Conservation (phyloP, 2,329 filamentous ascomycete genomes). For the Pestalotiopsis sp. region DNA sequence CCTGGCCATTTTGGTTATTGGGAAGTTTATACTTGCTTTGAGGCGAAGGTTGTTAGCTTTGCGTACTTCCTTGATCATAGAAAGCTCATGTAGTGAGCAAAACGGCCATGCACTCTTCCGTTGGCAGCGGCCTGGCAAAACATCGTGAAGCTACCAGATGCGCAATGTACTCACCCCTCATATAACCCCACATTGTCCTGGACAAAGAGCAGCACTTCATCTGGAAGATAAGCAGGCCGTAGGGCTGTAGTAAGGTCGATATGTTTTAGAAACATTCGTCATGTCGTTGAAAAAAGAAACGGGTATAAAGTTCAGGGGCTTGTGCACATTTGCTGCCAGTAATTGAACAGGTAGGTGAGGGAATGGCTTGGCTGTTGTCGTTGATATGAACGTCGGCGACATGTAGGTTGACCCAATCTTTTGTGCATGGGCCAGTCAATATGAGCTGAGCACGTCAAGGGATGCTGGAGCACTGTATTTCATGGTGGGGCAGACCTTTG, state of each 20-base stretch:
- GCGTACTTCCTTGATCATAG: neutral
- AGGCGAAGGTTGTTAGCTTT: slow-evolving; percentile 7
- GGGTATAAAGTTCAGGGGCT: neutral
- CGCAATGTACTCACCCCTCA: slow-evolving; percentile 72
- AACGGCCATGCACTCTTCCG: neutral
- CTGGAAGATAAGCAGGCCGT: slow-evolving; percentile 86
- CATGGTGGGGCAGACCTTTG: neutral
- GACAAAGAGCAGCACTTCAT: slow-evolving; percentile 94
- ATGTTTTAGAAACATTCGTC: slow-evolving; percentile 96
- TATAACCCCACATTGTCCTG: slow-evolving; percentile 97
- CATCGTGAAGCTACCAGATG: neutral
- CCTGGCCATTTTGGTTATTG: slow-evolving; percentile 91
- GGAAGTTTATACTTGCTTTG: slow-evolving; percentile 90
- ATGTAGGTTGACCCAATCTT: neutral
- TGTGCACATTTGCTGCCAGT: neutral
- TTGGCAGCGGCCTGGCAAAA: neutral
- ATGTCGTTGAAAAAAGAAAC: slow-evolving; percentile 36
- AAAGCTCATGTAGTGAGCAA: neutral
- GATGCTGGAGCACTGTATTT: neutral
- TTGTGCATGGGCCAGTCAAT: neutral
- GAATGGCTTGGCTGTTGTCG: neutral
- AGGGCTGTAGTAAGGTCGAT: slow-evolving; percentile 96
- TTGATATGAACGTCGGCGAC: neutral
- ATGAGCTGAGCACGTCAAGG: neutral
- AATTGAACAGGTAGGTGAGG: neutral